These are phyloP conservation scores for Abelmoschus esculentus DNA, from an alignment of 345 rosid species.

Conservation along the genomic window DNA sequence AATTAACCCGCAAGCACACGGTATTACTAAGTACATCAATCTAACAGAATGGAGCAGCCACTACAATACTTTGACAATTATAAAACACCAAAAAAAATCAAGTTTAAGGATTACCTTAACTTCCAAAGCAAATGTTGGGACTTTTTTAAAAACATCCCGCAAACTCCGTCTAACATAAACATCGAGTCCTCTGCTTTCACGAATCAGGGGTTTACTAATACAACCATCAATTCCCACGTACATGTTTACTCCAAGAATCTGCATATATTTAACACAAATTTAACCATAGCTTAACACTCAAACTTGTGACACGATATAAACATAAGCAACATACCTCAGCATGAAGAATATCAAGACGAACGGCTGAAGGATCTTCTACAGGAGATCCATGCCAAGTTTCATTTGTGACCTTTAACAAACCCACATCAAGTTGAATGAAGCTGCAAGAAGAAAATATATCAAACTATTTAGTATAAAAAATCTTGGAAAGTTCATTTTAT, in stretches of 20 bases:
- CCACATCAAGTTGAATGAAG: conserved; percentile 90
- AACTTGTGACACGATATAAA: conserved; percentile 7
- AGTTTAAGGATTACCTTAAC: conserved; percentile 54
- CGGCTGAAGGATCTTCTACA: conserved; percentile 85
- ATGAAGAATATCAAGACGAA: conserved; percentile 86
- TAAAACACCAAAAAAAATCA: neutral
- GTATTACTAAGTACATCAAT: neutral
- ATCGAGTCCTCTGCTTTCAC: conserved; percentile 81
- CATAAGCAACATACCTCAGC: conserved; percentile 59
- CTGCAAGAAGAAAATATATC: conserved; percentile 38
- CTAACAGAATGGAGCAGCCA: neutral
- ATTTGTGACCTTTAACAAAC: conserved; percentile 80
- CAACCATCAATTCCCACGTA: conserved; percentile 75
- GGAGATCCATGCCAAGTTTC: conserved; percentile 90
- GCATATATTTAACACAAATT: conserved; percentile 16
- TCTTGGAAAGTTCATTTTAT: conserved; percentile 1
- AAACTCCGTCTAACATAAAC: conserved; percentile 81
- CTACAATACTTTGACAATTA: neutral
- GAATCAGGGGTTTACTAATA: conserved; percentile 79
- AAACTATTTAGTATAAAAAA: neutral
- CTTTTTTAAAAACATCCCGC: conserved; percentile 89
- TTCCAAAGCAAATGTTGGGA: conserved; percentile 85
- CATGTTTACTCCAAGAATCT: conserved; percentile 96
- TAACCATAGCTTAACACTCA: conserved; percentile 10
- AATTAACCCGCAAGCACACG: neutral